These are phyloP conservation scores for Pigoraptor vietnamica DNA, from an alignment of 78 protist genomes.

Conservation along the genomic window DNA sequence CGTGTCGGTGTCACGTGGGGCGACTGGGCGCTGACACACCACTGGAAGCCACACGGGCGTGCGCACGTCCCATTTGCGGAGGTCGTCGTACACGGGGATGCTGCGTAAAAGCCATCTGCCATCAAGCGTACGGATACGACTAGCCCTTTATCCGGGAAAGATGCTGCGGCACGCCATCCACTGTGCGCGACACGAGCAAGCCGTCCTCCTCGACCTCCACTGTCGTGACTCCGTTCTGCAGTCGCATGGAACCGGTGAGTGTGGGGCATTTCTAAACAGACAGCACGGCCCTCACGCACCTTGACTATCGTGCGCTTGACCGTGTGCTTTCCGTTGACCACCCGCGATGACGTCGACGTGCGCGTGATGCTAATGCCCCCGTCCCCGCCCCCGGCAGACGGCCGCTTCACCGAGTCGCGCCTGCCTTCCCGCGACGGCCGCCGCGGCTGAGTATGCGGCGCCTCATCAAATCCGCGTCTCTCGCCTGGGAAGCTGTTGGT, in stretches of 20 bases:
- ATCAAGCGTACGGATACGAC: too few relatives aligned
- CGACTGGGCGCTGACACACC: neutral
- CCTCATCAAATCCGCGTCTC: too few relatives aligned
- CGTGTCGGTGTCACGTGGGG: neutral
- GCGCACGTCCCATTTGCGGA: neutral
- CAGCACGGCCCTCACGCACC: neutral
- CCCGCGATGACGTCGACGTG: neutral
- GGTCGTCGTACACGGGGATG: neutral
- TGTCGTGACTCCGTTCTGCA: neutral
- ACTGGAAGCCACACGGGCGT: neutral
- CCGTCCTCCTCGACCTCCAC: neutral
- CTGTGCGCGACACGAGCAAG: neutral
- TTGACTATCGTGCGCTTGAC: neutral
- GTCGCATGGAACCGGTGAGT: neutral
- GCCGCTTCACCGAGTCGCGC: too few relatives aligned
- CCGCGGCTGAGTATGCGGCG: too few relatives aligned
- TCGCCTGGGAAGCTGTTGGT: too few relatives aligned
- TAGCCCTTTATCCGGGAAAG: neutral
- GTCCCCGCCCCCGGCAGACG: too few relatives aligned
- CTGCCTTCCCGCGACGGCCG: too few relatives aligned
- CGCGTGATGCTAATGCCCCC: neutral
- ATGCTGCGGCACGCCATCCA: neutral
- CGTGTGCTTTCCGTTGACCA: neutral
- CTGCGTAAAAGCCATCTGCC: too few relatives aligned
- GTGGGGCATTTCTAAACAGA: neutral